A percentile compares a stretch with the other conserved stretches of the same genome.
Conservation (phyloP, 768 basidiomycete species). For the Podaxis sp. region DNA sequence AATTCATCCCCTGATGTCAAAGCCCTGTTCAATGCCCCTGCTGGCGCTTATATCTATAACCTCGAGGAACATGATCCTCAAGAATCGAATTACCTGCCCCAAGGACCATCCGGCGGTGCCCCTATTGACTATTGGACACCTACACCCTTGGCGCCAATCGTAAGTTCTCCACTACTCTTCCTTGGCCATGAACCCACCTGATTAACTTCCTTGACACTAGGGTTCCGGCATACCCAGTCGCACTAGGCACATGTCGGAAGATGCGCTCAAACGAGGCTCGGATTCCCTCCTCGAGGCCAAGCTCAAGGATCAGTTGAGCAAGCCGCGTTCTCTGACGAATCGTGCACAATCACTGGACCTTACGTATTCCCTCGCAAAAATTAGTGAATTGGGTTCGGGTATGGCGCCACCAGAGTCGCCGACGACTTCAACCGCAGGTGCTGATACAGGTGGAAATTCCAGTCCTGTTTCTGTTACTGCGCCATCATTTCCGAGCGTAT, state of each 20-base stretch:
- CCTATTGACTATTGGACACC: constrained; percentile 75
- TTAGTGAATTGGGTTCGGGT: constrained; percentile 61
- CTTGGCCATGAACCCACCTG: not conserved
- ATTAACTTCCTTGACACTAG: constrained; percentile 24
- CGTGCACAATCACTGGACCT: constrained; percentile 89
- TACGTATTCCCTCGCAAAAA: constrained; percentile 78
- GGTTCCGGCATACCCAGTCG: constrained; percentile 68
- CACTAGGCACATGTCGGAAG: constrained; percentile 60
- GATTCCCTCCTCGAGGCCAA: constrained; percentile 84
- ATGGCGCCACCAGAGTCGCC: constrained; percentile 75
- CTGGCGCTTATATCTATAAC: constrained; percentile 64
- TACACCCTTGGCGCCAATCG: constrained; percentile 56
- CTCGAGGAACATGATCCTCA: constrained; percentile 63
- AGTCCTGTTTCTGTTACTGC: constrained; percentile 77
- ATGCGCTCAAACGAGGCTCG: constrained; percentile 75
- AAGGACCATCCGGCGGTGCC: constrained; percentile 29
- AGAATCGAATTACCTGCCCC: constrained; percentile 48
- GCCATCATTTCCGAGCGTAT: constrained; percentile 83
- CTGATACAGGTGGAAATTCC: constrained; percentile 70
- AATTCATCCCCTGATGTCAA: constrained; percentile 94
- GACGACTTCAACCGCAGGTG: constrained; percentile 56
- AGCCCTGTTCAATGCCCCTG: constrained; percentile 85
- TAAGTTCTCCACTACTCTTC: constrained; percentile 28
- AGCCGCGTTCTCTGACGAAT: constrained; percentile 79
- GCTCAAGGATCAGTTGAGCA: constrained; percentile 68